A percentile compares a stretch with the other conserved stretches of the same genome.
Evolutionary conservation across 2,329 filamentous ascomycete genomes (phyloP).

Genomic region (Immersiporthe knoxdaviesiana): DNA sequence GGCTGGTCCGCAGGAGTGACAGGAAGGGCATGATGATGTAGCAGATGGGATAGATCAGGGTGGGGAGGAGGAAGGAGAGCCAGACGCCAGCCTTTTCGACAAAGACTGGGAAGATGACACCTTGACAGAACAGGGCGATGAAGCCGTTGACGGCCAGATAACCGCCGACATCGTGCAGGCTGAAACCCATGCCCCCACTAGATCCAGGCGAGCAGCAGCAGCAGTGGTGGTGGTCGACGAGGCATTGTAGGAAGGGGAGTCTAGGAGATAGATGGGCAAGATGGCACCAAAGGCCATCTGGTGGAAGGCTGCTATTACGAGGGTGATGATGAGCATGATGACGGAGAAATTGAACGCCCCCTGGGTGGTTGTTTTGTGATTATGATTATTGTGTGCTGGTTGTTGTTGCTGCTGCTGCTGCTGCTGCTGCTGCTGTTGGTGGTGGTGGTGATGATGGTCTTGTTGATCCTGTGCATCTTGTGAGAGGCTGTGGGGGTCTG

Average conservation of each 20-base stretch:
- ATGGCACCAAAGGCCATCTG: slow-evolving; percentile 50
- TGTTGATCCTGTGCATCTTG: slow-evolving; percentile 17
- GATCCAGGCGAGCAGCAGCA: slow-evolving; percentile 36
- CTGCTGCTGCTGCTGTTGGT: too few relatives aligned
- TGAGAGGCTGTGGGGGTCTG: slow-evolving; percentile 27
- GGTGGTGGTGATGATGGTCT: too few relatives aligned
- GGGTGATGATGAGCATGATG: slow-evolving; percentile 45
- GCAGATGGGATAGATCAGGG: slow-evolving; percentile 66
- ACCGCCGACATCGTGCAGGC: slow-evolving; percentile 67
- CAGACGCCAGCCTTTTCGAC: slow-evolving; percentile 65
- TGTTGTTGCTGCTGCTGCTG: too few relatives aligned
- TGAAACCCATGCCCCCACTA: slow-evolving; percentile 68
- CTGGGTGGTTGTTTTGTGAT: slow-evolving; percentile 28
- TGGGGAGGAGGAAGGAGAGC: slow-evolving; percentile 67
- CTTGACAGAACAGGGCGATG: slow-evolving; percentile 75
- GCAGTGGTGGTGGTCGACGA: slow-evolving; percentile 32
- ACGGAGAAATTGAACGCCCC: slow-evolving; percentile 45
- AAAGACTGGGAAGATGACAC: slow-evolving; percentile 50
- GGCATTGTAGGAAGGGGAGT: slow-evolving; percentile 36
- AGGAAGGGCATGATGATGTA: slow-evolving; percentile 73
- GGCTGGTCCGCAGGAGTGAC: slow-evolving; percentile 54
- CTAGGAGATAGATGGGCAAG: slow-evolving; percentile 48
- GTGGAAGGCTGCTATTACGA: slow-evolving; percentile 49
- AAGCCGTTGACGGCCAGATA: slow-evolving; percentile 70
- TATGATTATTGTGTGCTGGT: slow-evolving; percentile 17